These are phyloP conservation scores for Sporothrix brasiliensis DNA, from an alignment of 2,329 filamentous ascomycete genomes.

Conservation along the genomic window DNA sequence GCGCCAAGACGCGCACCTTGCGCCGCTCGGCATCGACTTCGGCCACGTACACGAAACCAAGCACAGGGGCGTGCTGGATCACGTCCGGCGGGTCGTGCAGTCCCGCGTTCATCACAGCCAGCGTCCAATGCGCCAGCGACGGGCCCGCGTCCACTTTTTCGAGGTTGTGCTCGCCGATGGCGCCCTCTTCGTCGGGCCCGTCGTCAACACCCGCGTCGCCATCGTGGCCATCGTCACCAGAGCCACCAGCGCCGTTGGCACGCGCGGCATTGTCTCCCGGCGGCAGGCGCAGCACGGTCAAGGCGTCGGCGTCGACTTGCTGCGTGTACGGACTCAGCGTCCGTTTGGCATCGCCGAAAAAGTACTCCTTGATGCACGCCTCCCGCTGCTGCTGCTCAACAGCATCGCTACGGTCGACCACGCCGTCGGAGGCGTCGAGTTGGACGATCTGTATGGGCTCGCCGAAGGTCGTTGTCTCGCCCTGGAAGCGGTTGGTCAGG, in stretches of 20 bases:
- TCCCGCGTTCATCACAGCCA: constrained; percentile 81
- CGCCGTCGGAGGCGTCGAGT: constrained; percentile 83
- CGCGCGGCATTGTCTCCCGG: constrained; percentile 6
- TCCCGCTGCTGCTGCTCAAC: constrained; percentile 77
- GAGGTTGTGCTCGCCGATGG: constrained; percentile 45
- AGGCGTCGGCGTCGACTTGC: constrained; percentile 73
- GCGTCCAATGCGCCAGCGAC: constrained; percentile 75
- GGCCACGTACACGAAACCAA: constrained; percentile 91
- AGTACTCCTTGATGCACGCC: constrained; percentile 84
- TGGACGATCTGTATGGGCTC: constrained; percentile 75
- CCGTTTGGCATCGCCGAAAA: constrained; percentile 79
- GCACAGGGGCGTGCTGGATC: constrained; percentile 78
- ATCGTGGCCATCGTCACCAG: not conserved
- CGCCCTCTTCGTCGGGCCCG: constrained; percentile 3
- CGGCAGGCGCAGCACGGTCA: constrained; percentile 72
- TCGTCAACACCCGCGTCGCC: not conserved
- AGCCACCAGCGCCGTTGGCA: not conserved
- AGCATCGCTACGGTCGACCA: constrained; percentile 70
- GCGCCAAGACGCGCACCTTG: constrained; percentile 78
- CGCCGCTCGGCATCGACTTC: constrained; percentile 85
- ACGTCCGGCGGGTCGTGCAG: constrained; percentile 69
- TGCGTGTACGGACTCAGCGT: constrained; percentile 87
- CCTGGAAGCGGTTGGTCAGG: constrained; percentile 69
- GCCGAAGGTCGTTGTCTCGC: constrained; percentile 57
- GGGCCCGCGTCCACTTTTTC: constrained; percentile 67